phyloP scores from a whole-genome alignment of 2,329 filamentous ascomycete genomes.

The Curvularia hawaiiensis region DNA sequence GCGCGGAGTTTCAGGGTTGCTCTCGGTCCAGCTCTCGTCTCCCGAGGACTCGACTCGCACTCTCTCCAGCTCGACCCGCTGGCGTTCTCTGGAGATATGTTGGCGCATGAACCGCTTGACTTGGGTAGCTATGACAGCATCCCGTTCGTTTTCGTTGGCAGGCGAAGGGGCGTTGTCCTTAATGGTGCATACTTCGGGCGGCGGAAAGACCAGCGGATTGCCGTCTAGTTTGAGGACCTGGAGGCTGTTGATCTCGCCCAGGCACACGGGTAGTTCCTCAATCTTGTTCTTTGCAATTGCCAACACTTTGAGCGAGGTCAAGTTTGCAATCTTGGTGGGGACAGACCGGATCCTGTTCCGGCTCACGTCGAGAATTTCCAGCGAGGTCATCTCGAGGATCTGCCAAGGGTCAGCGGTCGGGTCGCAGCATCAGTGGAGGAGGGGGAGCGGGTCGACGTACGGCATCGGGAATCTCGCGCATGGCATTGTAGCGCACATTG shows the following conservation, averaged over 20 bases:
- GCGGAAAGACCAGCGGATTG: constrained; percentile 83
- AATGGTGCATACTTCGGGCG: constrained; percentile 52
- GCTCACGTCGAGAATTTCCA: constrained; percentile 93
- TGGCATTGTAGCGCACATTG: constrained; percentile 77
- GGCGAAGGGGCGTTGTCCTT: constrained; percentile 50
- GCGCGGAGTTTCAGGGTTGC: constrained; percentile 76
- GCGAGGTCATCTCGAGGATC: constrained; percentile 83
- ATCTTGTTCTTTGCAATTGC: constrained; percentile 88
- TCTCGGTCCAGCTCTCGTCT: constrained; percentile 63
- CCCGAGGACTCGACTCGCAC: constrained; percentile 52
- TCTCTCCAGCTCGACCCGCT: constrained; percentile 39
- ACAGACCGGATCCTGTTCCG: constrained; percentile 81
- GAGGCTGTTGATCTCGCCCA: constrained; percentile 88
- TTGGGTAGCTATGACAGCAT: constrained; percentile 63
- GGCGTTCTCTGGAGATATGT: constrained; percentile 44
- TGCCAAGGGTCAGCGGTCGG: constrained; percentile 47
- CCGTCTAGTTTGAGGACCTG: constrained; percentile 89
- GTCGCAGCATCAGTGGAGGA: not conserved
- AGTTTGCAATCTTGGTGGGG: constrained; percentile 77
- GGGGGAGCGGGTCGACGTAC: constrained; percentile 52
- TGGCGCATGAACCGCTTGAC: constrained; percentile 63
- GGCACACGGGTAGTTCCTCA: constrained; percentile 78
- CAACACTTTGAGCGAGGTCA: constrained; percentile 86
- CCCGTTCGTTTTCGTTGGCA: constrained; percentile 64
- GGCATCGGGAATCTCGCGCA: constrained; percentile 68